Evolutionary conservation across 2,329 filamentous ascomycete genomes (phyloP), one percentile per base, ranked within the genome.

Genomic region (Fusarium liriodendri): DNA sequence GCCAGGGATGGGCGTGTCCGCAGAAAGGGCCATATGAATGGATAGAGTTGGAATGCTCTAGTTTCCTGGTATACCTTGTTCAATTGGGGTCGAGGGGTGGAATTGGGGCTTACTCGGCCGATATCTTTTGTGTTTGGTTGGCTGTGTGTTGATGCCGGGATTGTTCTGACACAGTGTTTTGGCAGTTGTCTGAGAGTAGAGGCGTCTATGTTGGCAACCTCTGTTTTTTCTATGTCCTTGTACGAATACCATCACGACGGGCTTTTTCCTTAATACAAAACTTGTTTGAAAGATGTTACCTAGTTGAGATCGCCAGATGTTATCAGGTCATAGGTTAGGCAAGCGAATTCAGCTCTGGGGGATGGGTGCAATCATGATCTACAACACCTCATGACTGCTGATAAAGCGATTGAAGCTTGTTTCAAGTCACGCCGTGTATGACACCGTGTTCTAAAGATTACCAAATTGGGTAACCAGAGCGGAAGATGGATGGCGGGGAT

Each of bases 21-120:
- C 7, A n/a, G 14, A 13, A 32, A 62, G 5, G 32, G 29, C 29
- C 29, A 63, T 68, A 73, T 64, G 71, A 67, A 64, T 42, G 55
- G 62, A 70, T 68, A 61, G 65, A 70, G 69, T 64, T 67, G 37
- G 22, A 62, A 74, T 70, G 74, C 69, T 57, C 72, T 25, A 35
- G 62, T 74, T 69, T 61, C 62, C 45, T 69, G 57, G 60, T 54
- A 40, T 64, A 70, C 64, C 27, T 52, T 52, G 47, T 52, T 57
- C 42, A 64, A 70, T 61, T 66, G 32, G 65, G 61, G 63, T 67
- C 66, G 62, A 52, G 61, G 52, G 59, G 14, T 33, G 63, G 68
- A 74, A 63, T 66, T 54, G 63, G n/a, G 45, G 52, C 25, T 47
- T 32, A 25, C 61, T 57, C 25, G n/a, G n/a, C 29, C 27, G 7